Base-by-base conservation (phyloP, 176 grass and related monocot genomes). In the Tillandsia leiboldiana region DNA sequence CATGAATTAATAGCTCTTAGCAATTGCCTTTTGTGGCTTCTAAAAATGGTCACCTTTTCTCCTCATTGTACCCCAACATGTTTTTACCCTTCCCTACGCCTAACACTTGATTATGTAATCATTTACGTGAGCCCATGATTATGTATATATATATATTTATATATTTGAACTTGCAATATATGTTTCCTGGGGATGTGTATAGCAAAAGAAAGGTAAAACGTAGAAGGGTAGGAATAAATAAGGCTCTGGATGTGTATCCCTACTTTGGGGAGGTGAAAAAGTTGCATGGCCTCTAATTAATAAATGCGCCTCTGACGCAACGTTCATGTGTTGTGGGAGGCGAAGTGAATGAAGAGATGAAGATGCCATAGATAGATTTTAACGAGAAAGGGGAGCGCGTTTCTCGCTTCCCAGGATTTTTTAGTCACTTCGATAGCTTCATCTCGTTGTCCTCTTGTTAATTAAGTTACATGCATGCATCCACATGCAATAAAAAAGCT, bases 31-130 rank as follows among this genome's bases (percentile, higher is more conserved):
- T 7, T 58, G 12, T 7, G 22, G 56, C 56, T 61, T 1, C 56
- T 61, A 61, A 61, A 9, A 61, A 1, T 61, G 17, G 13, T 61
- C 10, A 20, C 7, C 33, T 20, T 67, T 6, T 47, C 29, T 67
- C 28, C 15, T 15, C 26, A 10, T 42, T 2, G 11, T 49, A 67
- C n/a, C 10, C 12, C 3, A 42, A 42, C 13, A 15, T 15, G 28
- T 2, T 49, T 67, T 67, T 67, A 10, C 29, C 26, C 15, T 26
- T 15, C 49, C 10, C 14, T 10, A n/a, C 18, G 1, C 48, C 8
- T 49, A 64, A 69, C 33, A 10, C 69, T 73, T 66, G 77, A 87
- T 87, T 70, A 77, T 23, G 57, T 74, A 83, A 87, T 87, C 77
- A 87, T 87, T 70, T 10, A 3, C 54, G 54, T 59, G 54, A 59